phyloP scores from a whole-genome alignment of 2,329 filamentous ascomycete species.

The Aspergillus tanneri region DNA sequence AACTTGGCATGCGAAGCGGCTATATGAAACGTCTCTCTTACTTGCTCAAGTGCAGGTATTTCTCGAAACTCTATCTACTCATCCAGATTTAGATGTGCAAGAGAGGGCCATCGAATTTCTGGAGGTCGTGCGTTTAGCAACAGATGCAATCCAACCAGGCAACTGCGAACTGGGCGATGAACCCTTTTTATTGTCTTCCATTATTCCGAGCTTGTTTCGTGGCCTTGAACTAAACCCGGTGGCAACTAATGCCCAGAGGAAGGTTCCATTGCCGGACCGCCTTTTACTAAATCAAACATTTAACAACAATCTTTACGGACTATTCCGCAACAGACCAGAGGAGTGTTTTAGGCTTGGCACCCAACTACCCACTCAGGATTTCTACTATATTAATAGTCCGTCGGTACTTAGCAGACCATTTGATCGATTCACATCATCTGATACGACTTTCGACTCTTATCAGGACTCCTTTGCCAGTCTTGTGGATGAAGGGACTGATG shows the following conservation, averaged over 20 bases:
- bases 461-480: constrained; percentile 28
- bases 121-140: constrained; percentile 81
- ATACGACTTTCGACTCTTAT: constrained; percentile 33
- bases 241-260: constrained; percentile 74
- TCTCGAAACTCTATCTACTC: constrained; percentile 72
- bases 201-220: constrained; percentile 81
- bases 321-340: constrained; percentile 61
- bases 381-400: constrained; percentile 40
- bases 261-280: constrained; percentile 74
- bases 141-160: constrained; percentile 62
- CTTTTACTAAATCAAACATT: constrained; percentile 81
- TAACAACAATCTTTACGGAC: constrained; percentile 66
- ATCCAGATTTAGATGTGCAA: constrained; percentile 90
- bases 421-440: constrained; percentile 21
- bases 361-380: constrained; percentile 42
- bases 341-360: constrained; percentile 50
- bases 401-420: constrained; percentile 19
- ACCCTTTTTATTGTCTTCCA: constrained; percentile 82
- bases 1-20: constrained; percentile 70
- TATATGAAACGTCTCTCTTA: constrained; percentile 71
- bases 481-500: constrained; percentile 70
- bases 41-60: constrained; percentile 80
- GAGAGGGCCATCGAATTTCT: constrained; percentile 90
- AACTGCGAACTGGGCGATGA: constrained; percentile 53
- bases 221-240: constrained; percentile 92